These are phyloP conservation scores for Seiridium unicorne DNA, from an alignment of 2,329 filamentous ascomycete genomes.

Conservation along the genomic window DNA sequence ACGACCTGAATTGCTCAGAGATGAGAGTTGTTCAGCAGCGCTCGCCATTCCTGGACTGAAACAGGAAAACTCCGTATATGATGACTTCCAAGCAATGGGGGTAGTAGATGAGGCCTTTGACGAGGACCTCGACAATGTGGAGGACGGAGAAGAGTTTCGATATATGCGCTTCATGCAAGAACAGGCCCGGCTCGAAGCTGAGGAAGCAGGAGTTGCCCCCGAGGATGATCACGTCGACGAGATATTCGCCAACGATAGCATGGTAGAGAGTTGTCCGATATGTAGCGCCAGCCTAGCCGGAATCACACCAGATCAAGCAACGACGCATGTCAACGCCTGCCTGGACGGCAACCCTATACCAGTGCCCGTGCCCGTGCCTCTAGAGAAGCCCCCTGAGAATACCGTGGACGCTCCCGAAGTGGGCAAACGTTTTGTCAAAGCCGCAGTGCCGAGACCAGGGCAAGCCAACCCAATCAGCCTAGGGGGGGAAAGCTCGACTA, in stretches of 20 bases:
- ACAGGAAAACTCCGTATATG: conserved; percentile 18
- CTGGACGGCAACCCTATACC: conserved; percentile 77
- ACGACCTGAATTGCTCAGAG: conserved; percentile 17
- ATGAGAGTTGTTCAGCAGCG: conserved; percentile 23
- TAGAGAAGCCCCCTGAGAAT: conserved; percentile 17
- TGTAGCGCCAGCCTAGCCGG: conserved; percentile 66
- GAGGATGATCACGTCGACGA: conserved; percentile 28
- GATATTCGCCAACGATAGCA: conserved; percentile 25
- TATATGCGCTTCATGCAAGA: conserved; percentile 73
- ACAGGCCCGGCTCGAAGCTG: conserved; percentile 65
- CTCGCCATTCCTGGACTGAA: conserved; percentile 16
- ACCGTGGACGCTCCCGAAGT: conserved; percentile 36
- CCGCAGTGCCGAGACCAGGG: conserved; percentile 71
- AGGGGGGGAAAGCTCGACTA: conserved; percentile 24
- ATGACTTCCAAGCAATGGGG: conserved; percentile 35
- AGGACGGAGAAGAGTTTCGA: conserved; percentile 63
- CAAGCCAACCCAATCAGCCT: conserved; percentile 76
- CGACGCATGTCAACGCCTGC: conserved; percentile 87
- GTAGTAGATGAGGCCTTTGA: conserved; percentile 59
- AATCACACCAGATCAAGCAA: conserved; percentile 64
- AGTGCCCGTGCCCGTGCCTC: conserved; percentile 31
- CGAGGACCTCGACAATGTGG: conserved; percentile 41
- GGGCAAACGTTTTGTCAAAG: conserved; percentile 63
- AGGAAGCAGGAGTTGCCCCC: conserved; percentile 45
- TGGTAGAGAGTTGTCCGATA: conserved; percentile 66